Base-by-base conservation (phyloP, 345 rosid genomes). In the Populus tremula region DNA sequence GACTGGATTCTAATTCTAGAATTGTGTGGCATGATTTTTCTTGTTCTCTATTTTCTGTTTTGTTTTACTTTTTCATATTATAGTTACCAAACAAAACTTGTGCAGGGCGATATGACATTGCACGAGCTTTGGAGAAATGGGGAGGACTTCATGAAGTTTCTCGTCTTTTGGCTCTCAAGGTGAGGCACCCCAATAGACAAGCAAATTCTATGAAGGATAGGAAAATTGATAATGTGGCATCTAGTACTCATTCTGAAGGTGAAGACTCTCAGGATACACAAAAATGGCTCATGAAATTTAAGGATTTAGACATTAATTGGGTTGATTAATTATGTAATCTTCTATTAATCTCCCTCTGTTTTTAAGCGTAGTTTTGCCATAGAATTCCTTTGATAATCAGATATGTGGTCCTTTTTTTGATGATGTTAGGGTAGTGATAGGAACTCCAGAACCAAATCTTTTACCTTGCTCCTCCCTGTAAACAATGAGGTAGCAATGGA, bases 101-200 rank as follows among this genome's bases (percentile, higher is more conserved):
- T 64, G 41, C 82, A 95, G 99, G 99, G 70, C 91, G 98, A 20
- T 95, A 91, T 71, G 98, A 95, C 87, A 95, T 95, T 29, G 99
- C 99, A 1, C 88, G 98, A 5, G 97, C 98, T 70, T 81, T 93
- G 21, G 99, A 95, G 90, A 95, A 95, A 84, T 95, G 99, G 97
- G 98, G 99, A 21, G 98, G 98, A 8, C 86, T 93, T 23, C 96
- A 86, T 35, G 93, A 95, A 85, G 97, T 93, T 29, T 91, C 98
- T 39, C 91, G 96, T 21, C 91, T 95, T 6, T 62, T 93, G 71
- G 85, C 94, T 2, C 88, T 95, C n/a, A 88, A 90, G 81, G 87
- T 92, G 73, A 91, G 99, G 84, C 90, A 87, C 75, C 93, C 93
- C 5, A 90, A 82, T 71, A 88, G 91, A 41, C 93, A 85, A 77